Percentiles rank a stretch among this genome's conserved stretches.
Evolutionary conservation across 768 basidiomycete species (phyloP).

Genomic region (Lepiota brunneoincarnata): DNA sequence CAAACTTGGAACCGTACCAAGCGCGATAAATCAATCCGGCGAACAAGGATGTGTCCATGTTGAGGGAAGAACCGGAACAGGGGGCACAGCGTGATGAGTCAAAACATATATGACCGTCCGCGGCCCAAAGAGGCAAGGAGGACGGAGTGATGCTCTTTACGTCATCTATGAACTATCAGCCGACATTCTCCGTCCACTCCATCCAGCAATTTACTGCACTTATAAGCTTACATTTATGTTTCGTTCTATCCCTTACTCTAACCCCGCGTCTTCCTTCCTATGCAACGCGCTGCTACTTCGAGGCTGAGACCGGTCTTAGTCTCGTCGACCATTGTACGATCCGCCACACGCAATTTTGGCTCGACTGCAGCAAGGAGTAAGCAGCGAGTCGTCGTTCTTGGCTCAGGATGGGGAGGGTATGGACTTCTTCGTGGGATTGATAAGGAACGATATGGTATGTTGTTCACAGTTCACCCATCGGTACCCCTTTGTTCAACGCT

Average conservation of each 20-base stretch:
- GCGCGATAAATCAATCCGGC: no score
- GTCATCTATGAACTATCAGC: no score
- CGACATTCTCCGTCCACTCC: no score
- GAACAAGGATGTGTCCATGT: no score
- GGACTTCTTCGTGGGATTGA: slow-evolving; percentile 64
- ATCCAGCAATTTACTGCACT: no score
- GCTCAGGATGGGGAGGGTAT: slow-evolving; percentile 81
- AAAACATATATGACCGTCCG: no score
- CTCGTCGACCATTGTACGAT: not conserved
- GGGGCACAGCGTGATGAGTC: no score
- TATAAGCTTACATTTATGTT: not conserved
- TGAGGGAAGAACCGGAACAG: no score
- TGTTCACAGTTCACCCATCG: not conserved
- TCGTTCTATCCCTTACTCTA: not conserved
- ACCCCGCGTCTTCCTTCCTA: not conserved
- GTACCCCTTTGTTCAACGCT: not conserved
- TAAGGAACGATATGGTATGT: slow-evolving; percentile 66
- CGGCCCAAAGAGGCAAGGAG: no score
- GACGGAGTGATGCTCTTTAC: no score
- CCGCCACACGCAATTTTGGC: slow-evolving; percentile 31
- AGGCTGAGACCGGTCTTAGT: not conserved
- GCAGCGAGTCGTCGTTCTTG: slow-evolving; percentile 61
- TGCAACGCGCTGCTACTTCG: not conserved
- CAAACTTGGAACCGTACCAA: no score
- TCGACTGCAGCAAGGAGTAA: slow-evolving; percentile 33